phyloP scores from a whole-genome alignment of 352 stramenopile species.

The Globisporangium radiosum region DNA sequence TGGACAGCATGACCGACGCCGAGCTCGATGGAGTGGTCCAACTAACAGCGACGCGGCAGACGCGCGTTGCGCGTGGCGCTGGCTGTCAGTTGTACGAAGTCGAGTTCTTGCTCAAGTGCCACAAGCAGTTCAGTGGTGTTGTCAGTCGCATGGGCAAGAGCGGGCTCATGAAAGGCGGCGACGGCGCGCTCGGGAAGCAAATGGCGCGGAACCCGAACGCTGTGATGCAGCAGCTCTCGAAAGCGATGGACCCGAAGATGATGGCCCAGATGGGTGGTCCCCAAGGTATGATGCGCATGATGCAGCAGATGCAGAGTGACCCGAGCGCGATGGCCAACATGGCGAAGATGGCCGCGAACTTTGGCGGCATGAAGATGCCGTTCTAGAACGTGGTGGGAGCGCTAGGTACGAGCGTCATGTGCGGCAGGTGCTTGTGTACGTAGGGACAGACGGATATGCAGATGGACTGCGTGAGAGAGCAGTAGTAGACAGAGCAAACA shows the following conservation, averaged over 20 bases:
- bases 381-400: slow-evolving; percentile 28
- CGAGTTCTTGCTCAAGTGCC: slow-evolving; percentile 92
- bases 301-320: slow-evolving; percentile 92
- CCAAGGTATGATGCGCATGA: slow-evolving; percentile 89
- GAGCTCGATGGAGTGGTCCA: slow-evolving; percentile 92
- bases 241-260: slow-evolving; percentile 92
- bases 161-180: slow-evolving; percentile 88
- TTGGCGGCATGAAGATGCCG: slow-evolving; percentile 54
- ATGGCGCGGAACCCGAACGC: slow-evolving; percentile 95
- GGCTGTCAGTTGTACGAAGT: slow-evolving; percentile 85
- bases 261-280: slow-evolving; percentile 79
- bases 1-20: slow-evolving; percentile 98
- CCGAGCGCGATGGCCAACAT: slow-evolving; percentile 67
- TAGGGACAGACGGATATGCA: neutral
- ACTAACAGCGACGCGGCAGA: slow-evolving; percentile 61
- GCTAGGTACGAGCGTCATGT: neutral
- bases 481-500: neutral
- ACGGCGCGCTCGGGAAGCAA: slow-evolving; percentile 87
- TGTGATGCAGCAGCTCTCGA: slow-evolving; percentile 96
- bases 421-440: neutral
- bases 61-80: slow-evolving; percentile 89
- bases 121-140: slow-evolving; percentile 95
- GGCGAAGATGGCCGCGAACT: slow-evolving; percentile 61
- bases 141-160: slow-evolving; percentile 97
- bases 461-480: neutral